Conservation (phyloP, 805 yeast genomes). For the Kodamaea nitidulidarum region DNA sequence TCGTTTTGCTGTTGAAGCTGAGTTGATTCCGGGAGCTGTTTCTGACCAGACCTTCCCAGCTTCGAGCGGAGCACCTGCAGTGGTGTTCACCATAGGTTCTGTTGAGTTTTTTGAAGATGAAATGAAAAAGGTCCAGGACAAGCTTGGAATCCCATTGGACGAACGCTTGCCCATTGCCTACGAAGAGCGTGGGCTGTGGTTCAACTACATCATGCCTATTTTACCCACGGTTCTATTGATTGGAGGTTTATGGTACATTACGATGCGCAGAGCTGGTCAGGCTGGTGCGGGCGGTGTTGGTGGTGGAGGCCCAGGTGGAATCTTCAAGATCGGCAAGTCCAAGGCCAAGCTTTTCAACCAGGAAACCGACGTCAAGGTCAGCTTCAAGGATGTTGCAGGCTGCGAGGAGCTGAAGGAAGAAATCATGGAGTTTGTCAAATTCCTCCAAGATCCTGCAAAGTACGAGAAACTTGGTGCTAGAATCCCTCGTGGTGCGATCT, state of each 20-base stretch:
- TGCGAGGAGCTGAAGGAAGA: slow-evolving; percentile 93
- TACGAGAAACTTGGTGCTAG: slow-evolving; percentile 89
- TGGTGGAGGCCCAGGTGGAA: slow-evolving; percentile 46
- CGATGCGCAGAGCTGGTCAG: slow-evolving; percentile 47
- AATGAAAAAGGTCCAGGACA: slow-evolving; percentile 67
- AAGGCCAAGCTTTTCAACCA: slow-evolving; percentile 79
- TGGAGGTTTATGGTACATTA: slow-evolving; percentile 73
- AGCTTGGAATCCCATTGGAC: slow-evolving; percentile 58
- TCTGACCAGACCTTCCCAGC: slow-evolving; percentile 39
- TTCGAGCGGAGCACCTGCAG: slow-evolving; percentile 40
- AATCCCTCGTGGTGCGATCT: slow-evolving; percentile 91
- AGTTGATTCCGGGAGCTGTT: slow-evolving; percentile 46
- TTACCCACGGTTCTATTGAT: slow-evolving; percentile 77
- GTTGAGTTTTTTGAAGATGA: slow-evolving; percentile 82
- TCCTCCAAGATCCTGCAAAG: slow-evolving; percentile 77
- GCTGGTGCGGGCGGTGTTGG: slow-evolving; percentile 40
- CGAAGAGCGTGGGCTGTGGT: slow-evolving; percentile 61
- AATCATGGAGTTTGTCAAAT: slow-evolving; percentile 91
- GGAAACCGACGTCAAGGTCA: slow-evolving; percentile 75
- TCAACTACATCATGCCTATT: slow-evolving; percentile 63
- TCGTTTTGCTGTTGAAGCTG: slow-evolving; percentile 67
- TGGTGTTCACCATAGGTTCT: slow-evolving; percentile 82
- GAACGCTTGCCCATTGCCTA: slow-evolving; percentile 78
- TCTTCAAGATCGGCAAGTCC: slow-evolving; percentile 74
- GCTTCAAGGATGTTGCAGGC: slow-evolving; percentile 90